Conservation (phyloP, 1,284 basidiomycete species). For the Inonotus obliquus region DNA sequence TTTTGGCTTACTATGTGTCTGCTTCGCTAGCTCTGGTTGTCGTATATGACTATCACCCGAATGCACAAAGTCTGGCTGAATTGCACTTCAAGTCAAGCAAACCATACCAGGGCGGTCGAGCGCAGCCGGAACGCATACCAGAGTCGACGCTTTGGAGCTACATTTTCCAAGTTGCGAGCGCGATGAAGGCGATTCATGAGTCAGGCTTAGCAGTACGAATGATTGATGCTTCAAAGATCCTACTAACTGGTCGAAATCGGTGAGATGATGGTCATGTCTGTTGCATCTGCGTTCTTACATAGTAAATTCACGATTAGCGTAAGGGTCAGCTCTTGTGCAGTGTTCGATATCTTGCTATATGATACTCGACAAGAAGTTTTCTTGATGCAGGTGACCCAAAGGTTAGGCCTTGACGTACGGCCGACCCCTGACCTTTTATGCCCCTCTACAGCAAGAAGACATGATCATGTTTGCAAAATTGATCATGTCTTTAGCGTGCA, state of each 20-base stretch:
- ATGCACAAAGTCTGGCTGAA: conserved; percentile 81
- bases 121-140: conserved; percentile 40
- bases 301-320: conserved; percentile 41
- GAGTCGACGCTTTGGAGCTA: conserved; percentile 95
- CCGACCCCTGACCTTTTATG: background rate
- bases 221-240: conserved; percentile 84
- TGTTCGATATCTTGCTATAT: conserved; percentile 80
- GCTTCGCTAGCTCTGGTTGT: conserved; percentile 79
- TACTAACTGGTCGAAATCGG: conserved; percentile 90
- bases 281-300: background rate
- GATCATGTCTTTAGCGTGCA: conserved; percentile 77
- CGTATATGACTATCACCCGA: conserved; percentile 88
- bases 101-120: conserved; percentile 39
- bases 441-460: conserved; percentile 68
- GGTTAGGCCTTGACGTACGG: background rate
- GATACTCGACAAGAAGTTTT: conserved; percentile 61
- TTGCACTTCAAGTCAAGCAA: conserved; percentile 51
- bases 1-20: conserved; percentile 5
- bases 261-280: conserved; percentile 30
- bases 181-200: conserved; percentile 83
- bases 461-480: conserved; percentile 83
- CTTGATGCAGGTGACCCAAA: conserved; percentile 45
- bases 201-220: conserved; percentile 79
- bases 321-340: conserved; percentile 77
- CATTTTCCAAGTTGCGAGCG: conserved; percentile 85